Evolutionary conservation across 306 rosid species (phyloP).

Genomic region (Cicer judaicum): DNA sequence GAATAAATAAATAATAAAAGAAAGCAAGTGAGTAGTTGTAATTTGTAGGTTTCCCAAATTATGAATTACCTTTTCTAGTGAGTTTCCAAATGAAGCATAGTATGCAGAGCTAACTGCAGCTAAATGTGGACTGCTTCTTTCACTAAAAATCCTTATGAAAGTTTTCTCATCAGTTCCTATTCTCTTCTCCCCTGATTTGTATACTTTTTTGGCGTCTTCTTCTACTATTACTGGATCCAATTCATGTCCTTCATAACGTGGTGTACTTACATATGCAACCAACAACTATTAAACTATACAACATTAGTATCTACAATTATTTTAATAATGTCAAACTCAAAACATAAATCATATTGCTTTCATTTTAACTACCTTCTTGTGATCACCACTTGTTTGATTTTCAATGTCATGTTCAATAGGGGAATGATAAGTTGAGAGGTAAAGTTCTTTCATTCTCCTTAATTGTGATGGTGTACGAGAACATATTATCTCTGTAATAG

Average conservation of each 20-base stretch:
- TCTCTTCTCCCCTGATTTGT: conserved; percentile 53
- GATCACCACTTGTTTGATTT: conserved; percentile 52
- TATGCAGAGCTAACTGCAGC: conserved; percentile 63
- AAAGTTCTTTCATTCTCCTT: conserved; percentile 64
- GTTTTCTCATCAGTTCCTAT: conserved; percentile 54
- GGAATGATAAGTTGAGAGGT: conserved; percentile 51
- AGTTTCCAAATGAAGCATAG: conserved; percentile 41
- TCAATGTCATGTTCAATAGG: conserved; percentile 62
- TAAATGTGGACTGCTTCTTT: conserved; percentile 73
- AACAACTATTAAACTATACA: conserved; percentile 54
- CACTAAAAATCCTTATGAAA: conserved; percentile 65
- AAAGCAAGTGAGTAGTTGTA: background rate
- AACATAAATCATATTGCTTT: too few species aligned
- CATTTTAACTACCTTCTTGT: conserved; percentile 53
- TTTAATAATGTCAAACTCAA: too few species aligned
- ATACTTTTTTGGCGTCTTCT: conserved; percentile 46
- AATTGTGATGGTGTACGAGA: conserved; percentile 78
- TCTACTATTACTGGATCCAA: conserved; percentile 48
- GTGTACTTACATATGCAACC: conserved; percentile 58
- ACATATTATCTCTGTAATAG: conserved; percentile 71
- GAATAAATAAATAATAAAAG: background rate
- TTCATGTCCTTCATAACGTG: conserved; percentile 77
- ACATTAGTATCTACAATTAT: background rate
- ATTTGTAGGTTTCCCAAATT: background rate
- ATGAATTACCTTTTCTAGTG: conserved; percentile 63